These are phyloP conservation scores for Cyamopsis tetragonoloba DNA, from an alignment of 306 rosid species.

Conservation along the genomic window DNA sequence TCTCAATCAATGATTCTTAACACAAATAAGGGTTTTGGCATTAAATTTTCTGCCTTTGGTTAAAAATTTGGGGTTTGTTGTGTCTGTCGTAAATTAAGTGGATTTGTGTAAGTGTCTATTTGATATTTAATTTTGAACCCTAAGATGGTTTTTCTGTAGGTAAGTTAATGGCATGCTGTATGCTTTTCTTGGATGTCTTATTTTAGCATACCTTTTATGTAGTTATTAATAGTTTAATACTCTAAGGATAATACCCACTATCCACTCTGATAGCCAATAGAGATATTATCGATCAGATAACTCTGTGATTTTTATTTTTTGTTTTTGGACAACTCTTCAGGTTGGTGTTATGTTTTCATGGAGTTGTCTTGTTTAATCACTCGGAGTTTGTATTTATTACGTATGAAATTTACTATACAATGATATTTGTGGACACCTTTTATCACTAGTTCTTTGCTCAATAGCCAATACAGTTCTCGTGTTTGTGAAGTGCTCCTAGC, in stretches of 20 bases:
- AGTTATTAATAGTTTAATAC: no score
- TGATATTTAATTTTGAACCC: conserved; percentile 25
- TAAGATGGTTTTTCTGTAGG: neutral
- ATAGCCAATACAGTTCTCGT: conserved; percentile 11
- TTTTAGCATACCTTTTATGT: neutral
- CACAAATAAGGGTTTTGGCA: neutral
- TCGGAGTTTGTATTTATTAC: neutral
- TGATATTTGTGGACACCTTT: neutral
- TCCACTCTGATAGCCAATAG: neutral
- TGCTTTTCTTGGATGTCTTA: neutral
- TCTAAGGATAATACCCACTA: neutral
- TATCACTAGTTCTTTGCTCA: conserved; percentile 3
- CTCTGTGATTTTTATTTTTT: neutral
- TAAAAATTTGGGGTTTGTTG: conserved; percentile 18
- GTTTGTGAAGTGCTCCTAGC: neutral
- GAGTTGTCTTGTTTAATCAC: conserved; percentile 15
- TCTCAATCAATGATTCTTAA: neutral
- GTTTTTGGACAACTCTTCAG: neutral
- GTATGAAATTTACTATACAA: neutral
- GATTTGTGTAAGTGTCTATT: conserved; percentile 7
- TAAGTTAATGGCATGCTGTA: neutral
- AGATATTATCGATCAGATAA: neutral
- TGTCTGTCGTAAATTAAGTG: conserved; percentile 18
- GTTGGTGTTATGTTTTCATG: conserved; percentile 12
- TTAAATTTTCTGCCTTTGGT: conserved; percentile 14